These are phyloP conservation scores for Ophiocytium majus DNA, from an alignment of 352 stramenopile species.

Conservation along the genomic window DNA sequence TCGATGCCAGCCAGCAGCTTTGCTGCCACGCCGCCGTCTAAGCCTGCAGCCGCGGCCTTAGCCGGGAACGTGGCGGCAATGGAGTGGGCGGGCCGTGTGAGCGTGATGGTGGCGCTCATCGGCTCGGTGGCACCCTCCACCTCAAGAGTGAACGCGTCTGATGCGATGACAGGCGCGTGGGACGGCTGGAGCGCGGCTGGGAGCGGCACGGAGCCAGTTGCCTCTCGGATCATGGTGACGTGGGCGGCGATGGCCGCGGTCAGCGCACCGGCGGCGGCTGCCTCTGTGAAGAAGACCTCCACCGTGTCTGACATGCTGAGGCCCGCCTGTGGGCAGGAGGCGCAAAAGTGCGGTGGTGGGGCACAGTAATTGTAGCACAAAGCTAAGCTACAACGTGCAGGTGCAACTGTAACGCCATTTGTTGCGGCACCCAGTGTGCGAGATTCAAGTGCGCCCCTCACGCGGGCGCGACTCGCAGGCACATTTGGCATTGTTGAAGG, in stretches of 20 bases:
- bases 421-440: too few species aligned
- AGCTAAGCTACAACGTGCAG: too few species aligned
- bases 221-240: slow-evolving; percentile 14
- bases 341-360: not conserved
- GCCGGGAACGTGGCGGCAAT: not conserved
- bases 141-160: slow-evolving; percentile 2
- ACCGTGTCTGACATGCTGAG: not conserved
- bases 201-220: not conserved
- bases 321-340: slow-evolving; percentile 4
- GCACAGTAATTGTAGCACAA: too few species aligned
- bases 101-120: not conserved
- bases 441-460: too few species aligned
- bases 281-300: slow-evolving; percentile 20
- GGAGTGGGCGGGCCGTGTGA: slow-evolving; percentile 9
- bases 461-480: too few species aligned
- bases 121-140: not conserved
- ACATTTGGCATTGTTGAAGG: too few species aligned
- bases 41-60: not conserved
- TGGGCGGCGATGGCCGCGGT: not conserved
- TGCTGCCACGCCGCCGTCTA: not conserved
- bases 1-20: slow-evolving; percentile 1
- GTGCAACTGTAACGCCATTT: too few species aligned
- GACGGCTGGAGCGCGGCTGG: not conserved
- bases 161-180: not conserved
- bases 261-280: not conserved